Evolutionary conservation across 1,284 basidiomycete genomes (phyloP).

Genomic region (Fomitopsis palustris): DNA sequence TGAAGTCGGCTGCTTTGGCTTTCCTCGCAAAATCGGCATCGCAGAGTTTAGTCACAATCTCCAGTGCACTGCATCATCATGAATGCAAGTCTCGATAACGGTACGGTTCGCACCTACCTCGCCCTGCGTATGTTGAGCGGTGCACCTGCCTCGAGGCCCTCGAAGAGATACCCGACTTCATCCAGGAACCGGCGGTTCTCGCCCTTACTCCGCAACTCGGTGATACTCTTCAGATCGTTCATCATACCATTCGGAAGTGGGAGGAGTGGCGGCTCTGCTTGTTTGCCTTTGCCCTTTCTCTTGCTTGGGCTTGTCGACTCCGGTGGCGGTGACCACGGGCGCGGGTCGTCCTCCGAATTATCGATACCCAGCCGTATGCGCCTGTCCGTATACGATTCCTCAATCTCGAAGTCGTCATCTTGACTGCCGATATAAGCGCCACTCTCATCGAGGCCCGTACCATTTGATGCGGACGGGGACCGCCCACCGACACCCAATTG

Average conservation of each 20-base stretch:
- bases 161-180: slow-evolving; percentile 77
- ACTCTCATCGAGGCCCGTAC: slow-evolving; percentile 18
- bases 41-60: slow-evolving; percentile 69
- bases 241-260: slow-evolving; percentile 50
- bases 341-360: slow-evolving; percentile 65
- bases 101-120: slow-evolving; percentile 37
- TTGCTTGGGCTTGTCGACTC: slow-evolving; percentile 27
- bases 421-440: slow-evolving; percentile 26
- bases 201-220: slow-evolving; percentile 75
- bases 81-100: neutral
- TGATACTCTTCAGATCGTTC: slow-evolving; percentile 77
- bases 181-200: slow-evolving; percentile 75
- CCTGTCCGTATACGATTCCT: slow-evolving; percentile 68
- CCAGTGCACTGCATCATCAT: slow-evolving; percentile 51
- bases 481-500: slow-evolving; percentile 21
- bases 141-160: slow-evolving; percentile 58
- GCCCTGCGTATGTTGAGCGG: slow-evolving; percentile 57
- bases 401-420: slow-evolving; percentile 51
- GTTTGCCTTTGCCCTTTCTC: slow-evolving; percentile 29
- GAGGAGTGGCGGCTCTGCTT: slow-evolving; percentile 21
- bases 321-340: slow-evolving; percentile 32
- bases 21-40: slow-evolving; percentile 70
- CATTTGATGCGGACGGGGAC: slow-evolving; percentile 13
- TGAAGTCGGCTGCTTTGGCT: slow-evolving; percentile 71
- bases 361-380: slow-evolving; percentile 73